A percentile compares a stretch with the other conserved stretches of the same genome.
Evolutionary conservation across 2,329 filamentous ascomycete genomes (phyloP).

Genomic region (Fusarium oligoseptatum): DNA sequence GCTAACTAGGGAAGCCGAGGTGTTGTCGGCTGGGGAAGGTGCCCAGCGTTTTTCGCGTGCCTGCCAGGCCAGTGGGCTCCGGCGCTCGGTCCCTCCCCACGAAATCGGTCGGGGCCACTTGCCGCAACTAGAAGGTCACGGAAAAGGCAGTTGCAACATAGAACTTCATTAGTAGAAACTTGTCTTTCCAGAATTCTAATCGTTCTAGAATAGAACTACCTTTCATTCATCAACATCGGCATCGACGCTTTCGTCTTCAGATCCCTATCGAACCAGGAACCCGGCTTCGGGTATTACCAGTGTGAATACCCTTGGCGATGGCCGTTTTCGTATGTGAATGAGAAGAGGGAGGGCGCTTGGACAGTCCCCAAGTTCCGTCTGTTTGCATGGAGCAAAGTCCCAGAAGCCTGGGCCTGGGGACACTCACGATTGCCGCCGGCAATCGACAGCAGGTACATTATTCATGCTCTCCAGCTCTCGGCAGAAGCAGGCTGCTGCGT

Average conservation of each 20-base stretch:
- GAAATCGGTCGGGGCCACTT: slow-evolving; percentile 2
- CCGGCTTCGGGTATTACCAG: slow-evolving; percentile 16
- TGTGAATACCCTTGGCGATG: slow-evolving; percentile 9
- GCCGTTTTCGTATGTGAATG: slow-evolving; percentile 12
- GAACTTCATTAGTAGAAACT: neutral
- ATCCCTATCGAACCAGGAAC: slow-evolving; percentile 15
- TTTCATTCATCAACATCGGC: neutral
- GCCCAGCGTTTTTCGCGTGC: neutral
- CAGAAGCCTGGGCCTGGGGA: slow-evolving; percentile 23
- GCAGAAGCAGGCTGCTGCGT: neutral
- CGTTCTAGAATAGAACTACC: slow-evolving; percentile 12
- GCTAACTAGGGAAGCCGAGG: slow-evolving; percentile 40
- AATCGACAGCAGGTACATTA: neutral
- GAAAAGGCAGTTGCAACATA: neutral
- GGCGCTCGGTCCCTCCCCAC: slow-evolving; percentile 3
- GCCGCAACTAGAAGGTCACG: slow-evolving; percentile 7
- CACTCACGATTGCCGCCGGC: slow-evolving; percentile 1
- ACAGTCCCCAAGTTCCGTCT: slow-evolving; percentile 23
- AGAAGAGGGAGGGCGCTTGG: slow-evolving; percentile 9
- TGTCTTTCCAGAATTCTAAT: slow-evolving; percentile 7
- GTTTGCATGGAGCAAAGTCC: slow-evolving; percentile 17
- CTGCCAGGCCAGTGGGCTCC: slow-evolving; percentile 2
- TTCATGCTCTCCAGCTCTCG: neutral
- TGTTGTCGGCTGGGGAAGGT: slow-evolving; percentile 22
- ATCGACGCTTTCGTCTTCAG: neutral